Evolutionary conservation across 116 monocot species (phyloP).

Genomic region (Iris pallida): DNA sequence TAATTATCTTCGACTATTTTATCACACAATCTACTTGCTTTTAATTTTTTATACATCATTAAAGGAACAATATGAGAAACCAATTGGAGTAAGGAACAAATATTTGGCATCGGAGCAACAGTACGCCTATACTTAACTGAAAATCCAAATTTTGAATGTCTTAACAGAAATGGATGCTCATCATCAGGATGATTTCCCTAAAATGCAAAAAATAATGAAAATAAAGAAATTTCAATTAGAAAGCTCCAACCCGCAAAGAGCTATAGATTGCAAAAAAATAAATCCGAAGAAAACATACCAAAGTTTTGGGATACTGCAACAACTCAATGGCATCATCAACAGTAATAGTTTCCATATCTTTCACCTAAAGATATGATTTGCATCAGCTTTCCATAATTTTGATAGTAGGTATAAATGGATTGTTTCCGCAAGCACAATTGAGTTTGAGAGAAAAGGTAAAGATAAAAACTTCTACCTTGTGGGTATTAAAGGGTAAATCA

Average conservation of each 20-base stretch:
- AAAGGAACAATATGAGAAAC: no score
- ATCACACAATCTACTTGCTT: no score
- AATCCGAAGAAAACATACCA: conserved; percentile 42
- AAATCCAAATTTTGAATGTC: conserved; percentile 70
- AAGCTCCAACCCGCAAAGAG: background rate
- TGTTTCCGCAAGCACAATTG: background rate
- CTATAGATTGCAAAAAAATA: conserved; percentile 6
- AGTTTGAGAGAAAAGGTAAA: no score
- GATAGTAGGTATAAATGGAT: background rate
- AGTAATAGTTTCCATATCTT: conserved; percentile 54
- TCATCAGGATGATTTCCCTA: conserved; percentile 91
- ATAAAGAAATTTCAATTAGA: background rate
- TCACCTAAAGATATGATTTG: conserved; percentile 34
- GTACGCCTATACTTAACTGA: conserved; percentile 52
- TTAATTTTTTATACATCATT: no score
- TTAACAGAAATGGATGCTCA: conserved; percentile 50
- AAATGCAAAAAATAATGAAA: background rate
- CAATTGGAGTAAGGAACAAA: conserved; percentile 5
- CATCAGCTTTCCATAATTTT: background rate
- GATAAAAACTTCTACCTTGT: no score
- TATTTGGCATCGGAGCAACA: conserved; percentile 70
- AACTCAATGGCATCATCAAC: conserved; percentile 78
- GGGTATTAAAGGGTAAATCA: no score
- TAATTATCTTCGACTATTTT: no score
- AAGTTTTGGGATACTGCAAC: conserved; percentile 67